Percentiles rank a stretch among this genome's conserved stretches.
Conservation (phyloP, 257 asterid genomes). For the Lycium barbarum region DNA sequence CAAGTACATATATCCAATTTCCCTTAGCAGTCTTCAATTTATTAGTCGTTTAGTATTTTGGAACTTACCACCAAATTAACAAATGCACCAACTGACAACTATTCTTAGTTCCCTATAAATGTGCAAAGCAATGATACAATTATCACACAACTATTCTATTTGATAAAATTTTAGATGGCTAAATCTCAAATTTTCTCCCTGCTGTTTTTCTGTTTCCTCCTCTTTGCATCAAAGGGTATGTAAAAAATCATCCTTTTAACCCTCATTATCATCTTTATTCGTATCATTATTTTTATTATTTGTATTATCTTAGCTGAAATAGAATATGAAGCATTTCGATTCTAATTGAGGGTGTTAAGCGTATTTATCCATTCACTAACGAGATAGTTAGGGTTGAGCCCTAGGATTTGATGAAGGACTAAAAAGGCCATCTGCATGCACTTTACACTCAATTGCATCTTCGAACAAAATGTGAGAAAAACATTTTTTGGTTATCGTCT, state of each 20-base stretch:
- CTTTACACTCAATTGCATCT: too few relatives aligned
- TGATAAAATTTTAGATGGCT: background rate
- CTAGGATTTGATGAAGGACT: too few relatives aligned
- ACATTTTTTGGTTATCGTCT: too few relatives aligned
- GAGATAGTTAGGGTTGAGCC: too few relatives aligned
- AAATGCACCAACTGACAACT: background rate
- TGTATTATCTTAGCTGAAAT: background rate
- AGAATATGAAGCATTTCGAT: background rate
- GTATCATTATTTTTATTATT: background rate
- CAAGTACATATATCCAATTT: conserved; percentile 2
- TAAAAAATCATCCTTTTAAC: background rate
- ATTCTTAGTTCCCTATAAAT: conserved; percentile 18
- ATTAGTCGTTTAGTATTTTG: background rate
- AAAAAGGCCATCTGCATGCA: too few relatives aligned
- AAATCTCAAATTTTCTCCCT: background rate
- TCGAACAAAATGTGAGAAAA: too few relatives aligned
- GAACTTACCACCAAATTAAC: background rate
- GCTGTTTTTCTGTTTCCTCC: background rate
- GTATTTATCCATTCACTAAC: background rate
- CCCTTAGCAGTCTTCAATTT: background rate
- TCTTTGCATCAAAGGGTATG: background rate
- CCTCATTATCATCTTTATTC: background rate
- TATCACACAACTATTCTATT: background rate
- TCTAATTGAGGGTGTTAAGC: background rate
- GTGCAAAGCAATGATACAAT: background rate